These are phyloP conservation scores for Solanum chiquidenum DNA, from an alignment of 257 asterid genomes.

Conservation along the genomic window DNA sequence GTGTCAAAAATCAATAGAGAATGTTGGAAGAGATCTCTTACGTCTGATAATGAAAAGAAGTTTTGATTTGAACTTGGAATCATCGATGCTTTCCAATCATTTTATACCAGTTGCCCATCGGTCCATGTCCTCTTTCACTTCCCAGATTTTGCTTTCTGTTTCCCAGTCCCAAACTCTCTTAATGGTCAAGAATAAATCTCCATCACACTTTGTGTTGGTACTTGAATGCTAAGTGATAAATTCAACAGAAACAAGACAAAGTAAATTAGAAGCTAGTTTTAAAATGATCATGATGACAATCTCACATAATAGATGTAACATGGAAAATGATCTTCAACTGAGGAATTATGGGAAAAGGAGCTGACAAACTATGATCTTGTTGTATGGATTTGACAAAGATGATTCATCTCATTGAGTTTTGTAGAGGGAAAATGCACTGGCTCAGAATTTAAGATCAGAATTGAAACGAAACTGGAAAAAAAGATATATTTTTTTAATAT, in stretches of 20 bases:
- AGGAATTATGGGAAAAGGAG: background rate
- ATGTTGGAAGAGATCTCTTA: background rate
- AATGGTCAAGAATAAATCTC: background rate
- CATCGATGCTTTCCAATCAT: background rate
- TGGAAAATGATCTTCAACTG: background rate
- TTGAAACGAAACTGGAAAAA: background rate
- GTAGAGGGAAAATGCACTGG: background rate
- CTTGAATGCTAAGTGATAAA: background rate
- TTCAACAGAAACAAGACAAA: background rate
- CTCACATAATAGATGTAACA: background rate
- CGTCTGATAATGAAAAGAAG: background rate
- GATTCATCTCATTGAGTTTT: background rate
- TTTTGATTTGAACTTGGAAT: background rate
- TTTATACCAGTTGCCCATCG: constrained; percentile 10
- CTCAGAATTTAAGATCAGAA: background rate
- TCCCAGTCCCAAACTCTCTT: constrained; percentile 28
- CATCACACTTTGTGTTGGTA: background rate
- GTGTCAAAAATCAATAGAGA: background rate
- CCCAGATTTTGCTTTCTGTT: constrained; percentile 28
- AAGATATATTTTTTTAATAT: background rate
- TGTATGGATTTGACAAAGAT: background rate
- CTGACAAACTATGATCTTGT: background rate
- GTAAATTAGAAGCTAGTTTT: background rate
- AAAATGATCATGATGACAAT: background rate
- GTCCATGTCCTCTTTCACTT: constrained; percentile 27